Conservation (phyloP, 2,329 filamentous ascomycete species). For the Fusarium subtropicale region DNA sequence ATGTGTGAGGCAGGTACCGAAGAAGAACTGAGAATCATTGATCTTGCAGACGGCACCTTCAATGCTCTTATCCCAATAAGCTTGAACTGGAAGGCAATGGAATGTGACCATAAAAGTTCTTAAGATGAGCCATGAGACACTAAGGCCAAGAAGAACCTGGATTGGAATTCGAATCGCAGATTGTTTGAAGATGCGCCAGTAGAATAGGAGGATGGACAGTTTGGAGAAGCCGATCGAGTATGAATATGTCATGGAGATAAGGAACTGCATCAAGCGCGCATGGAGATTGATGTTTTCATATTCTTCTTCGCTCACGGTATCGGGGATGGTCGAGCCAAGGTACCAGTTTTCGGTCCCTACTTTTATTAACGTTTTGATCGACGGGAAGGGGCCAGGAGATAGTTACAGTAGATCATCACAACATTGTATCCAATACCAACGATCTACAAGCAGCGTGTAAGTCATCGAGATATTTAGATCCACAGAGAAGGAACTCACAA, state of each 20-base stretch:
- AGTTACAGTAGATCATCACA: constrained; percentile 37
- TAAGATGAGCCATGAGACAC: constrained; percentile 46
- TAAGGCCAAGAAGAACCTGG: constrained; percentile 39
- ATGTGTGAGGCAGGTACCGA: constrained; percentile 50
- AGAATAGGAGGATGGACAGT: constrained; percentile 48
- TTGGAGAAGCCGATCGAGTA: constrained; percentile 48
- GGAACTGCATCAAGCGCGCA: constrained; percentile 33
- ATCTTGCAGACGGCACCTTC: constrained; percentile 48
- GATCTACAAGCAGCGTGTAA: constrained; percentile 19
- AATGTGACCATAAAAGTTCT: constrained; percentile 51
- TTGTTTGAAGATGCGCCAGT: constrained; percentile 49
- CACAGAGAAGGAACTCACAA: constrained; percentile 29
- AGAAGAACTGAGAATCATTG: constrained; percentile 50
- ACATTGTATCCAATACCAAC: constrained; percentile 34
- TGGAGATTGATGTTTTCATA: constrained; percentile 34
- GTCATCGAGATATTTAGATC: background rate
- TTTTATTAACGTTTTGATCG: constrained; percentile 1
- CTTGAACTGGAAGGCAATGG: constrained; percentile 51
- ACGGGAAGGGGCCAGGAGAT: fast-evolving
- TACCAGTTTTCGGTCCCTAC: constrained; percentile 37
- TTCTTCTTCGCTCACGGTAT: constrained; percentile 6
- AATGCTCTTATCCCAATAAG: constrained; percentile 51
- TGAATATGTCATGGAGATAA: constrained; percentile 40
- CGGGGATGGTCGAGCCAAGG: constrained; percentile 32
- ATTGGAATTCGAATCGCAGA: constrained; percentile 48